A percentile compares a stretch with the other conserved stretches of the same genome.
phyloP scores from a whole-genome alignment of 2,329 filamentous ascomycete species.

The Ilyonectria destructans region DNA sequence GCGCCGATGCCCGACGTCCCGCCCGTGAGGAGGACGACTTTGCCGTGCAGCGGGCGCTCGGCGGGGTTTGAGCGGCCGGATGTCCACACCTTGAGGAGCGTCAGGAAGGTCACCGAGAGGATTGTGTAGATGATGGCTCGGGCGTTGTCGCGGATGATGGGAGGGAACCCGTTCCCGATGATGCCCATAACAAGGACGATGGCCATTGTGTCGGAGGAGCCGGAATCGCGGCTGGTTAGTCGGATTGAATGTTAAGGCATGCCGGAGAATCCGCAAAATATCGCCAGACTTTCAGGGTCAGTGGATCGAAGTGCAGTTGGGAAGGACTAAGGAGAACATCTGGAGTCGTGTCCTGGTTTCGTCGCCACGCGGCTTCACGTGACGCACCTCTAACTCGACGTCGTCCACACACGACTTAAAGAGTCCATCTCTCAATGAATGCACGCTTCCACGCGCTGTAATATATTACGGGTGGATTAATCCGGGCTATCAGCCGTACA shows the following conservation, averaged over 20 bases:
- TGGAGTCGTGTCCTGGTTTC: constrained; percentile 26
- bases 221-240: constrained; percentile 13
- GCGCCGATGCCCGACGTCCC: constrained; percentile 95
- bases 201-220: constrained; percentile 61
- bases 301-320: constrained; percentile 7
- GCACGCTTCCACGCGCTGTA: not conserved
- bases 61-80: constrained; percentile 81
- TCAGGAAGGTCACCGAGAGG: constrained; percentile 57
- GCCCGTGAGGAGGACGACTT: constrained; percentile 94
- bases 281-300: constrained; percentile 16
- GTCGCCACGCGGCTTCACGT: constrained; percentile 33
- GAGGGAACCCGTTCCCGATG: constrained; percentile 65
- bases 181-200: constrained; percentile 66
- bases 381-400: constrained; percentile 6
- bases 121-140: constrained; percentile 60
- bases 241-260: constrained; percentile 36
- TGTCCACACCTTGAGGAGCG: constrained; percentile 80
- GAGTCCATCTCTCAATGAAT: not conserved
- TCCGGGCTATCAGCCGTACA: not conserved
- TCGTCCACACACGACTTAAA: not conserved
- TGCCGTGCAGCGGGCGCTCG: constrained; percentile 91
- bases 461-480: not conserved
- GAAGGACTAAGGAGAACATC: not conserved
- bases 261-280: constrained; percentile 11
- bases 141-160: constrained; percentile 63